Base-by-base conservation (phyloP, 2,329 filamentous ascomycete species). In the Xylaria arbuscula region DNA sequence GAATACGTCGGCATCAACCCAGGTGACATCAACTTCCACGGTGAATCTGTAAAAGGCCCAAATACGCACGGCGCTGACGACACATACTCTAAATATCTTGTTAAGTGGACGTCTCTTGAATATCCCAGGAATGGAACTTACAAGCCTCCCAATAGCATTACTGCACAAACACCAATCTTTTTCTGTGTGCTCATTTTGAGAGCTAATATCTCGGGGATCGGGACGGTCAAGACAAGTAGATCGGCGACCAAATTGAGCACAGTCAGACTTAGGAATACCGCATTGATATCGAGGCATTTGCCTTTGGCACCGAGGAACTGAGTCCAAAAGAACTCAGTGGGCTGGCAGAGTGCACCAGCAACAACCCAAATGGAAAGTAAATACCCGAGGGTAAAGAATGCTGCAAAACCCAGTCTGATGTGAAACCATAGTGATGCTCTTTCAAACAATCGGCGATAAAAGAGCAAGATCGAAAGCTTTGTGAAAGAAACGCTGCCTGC, bases 381-480 rank as follows among this genome's bases (percentile, higher is more conserved):
- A 51, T 79, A 79, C 22, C 69, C 69, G 9, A 72, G 19, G 9
- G 73, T 72, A n/a, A 78, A 69, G 54, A 66, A 73, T 1, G 69
- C 55, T 15, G 73, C 74, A 51, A 73, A 64, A 7, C 28, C 70
- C 22, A 77, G 67, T 17, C 71, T 70, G 34, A 75, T 66, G 17
- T 74, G 71, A 47, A 76, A 72, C 54, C 72, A 69, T 64, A 34
- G 64, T n/a, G 70, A 71, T 4, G 71, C 73, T n/a, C 76, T 69
- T 32, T 77, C 72, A 60, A 80, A 79, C 9, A 80, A 65, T 10
- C 77, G 76, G 24, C 73, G 74, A 53, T 80, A 80, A 66, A 79
- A 76, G 22, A 79, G 59, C 7, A 79, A 53, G 19, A 80, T 78
- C 32, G 77, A 78, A 42, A 75, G 60, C 62, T 78, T 78, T 7